These are phyloP conservation scores for Marasmius oreades DNA, from an alignment of 1,284 basidiomycete genomes.

Conservation along the genomic window DNA sequence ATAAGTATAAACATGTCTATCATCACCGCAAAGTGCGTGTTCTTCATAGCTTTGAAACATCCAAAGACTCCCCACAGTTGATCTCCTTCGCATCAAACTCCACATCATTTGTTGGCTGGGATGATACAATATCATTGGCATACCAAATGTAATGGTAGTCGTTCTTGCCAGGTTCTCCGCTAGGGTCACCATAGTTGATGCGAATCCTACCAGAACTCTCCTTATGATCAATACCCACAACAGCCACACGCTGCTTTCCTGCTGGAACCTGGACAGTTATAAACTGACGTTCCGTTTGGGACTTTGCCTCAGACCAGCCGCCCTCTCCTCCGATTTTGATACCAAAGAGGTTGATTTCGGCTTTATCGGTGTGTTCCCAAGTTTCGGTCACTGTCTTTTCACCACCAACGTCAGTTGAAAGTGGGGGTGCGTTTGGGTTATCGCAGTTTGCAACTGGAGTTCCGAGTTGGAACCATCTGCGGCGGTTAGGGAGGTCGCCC, in stretches of 20 bases:
- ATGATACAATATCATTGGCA: background rate
- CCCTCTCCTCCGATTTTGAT: slow-evolving; percentile 5
- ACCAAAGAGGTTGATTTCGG: slow-evolving; percentile 2
- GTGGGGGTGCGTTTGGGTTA: background rate
- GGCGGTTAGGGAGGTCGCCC: slow-evolving; percentile 1
- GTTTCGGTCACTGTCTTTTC: background rate
- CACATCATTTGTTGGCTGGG: slow-evolving; percentile 1
- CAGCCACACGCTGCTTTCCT: background rate
- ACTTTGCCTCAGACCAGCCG: background rate
- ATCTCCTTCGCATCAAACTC: slow-evolving; percentile 4
- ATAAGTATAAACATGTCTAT: no score
- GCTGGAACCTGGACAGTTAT: background rate
- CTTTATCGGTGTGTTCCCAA: slow-evolving; percentile 2
- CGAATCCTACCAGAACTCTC: no score
- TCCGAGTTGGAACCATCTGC: slow-evolving; percentile 1
- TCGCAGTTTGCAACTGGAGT: no score
- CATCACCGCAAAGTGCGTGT: no score
- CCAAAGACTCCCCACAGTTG: slow-evolving; percentile 3
- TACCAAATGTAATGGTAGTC: slow-evolving; percentile 7
- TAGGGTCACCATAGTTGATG: background rate
- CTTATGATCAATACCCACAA: background rate
- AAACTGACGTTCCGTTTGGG: background rate
- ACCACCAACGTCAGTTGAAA: background rate
- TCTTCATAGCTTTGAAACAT: no score
- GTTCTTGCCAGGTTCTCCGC: background rate